Percentiles rank a stretch among this genome's conserved stretches.
Conservation (phyloP, 2,329 filamentous ascomycete genomes). For the Aspergillus sclerotialis region DNA sequence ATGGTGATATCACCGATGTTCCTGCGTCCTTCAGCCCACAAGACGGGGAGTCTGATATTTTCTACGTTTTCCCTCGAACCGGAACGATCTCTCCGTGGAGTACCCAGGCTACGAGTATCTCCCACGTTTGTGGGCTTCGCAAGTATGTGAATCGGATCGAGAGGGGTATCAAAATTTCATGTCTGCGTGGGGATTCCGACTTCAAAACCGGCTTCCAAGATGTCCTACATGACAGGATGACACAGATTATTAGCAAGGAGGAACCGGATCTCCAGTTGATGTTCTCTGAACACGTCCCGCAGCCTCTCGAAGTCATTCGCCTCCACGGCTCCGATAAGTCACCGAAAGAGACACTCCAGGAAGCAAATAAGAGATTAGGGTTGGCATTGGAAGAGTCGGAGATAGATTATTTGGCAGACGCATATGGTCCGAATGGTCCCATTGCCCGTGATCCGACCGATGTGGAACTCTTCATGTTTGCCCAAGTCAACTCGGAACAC, state of each 20-base stretch:
- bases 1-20: conserved; percentile 50
- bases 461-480: conserved; percentile 98
- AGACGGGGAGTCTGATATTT: conserved; percentile 48
- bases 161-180: conserved; percentile 69
- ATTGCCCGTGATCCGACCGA: conserved; percentile 65
- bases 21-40: conserved; percentile 36
- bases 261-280: conserved; percentile 66
- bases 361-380: conserved; percentile 77
- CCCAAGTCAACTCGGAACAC: conserved; percentile 97
- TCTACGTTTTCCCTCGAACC: conserved; percentile 73
- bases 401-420: conserved; percentile 88
- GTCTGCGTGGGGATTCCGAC: conserved; percentile 52
- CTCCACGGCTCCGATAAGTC: conserved; percentile 59
- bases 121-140: conserved; percentile 79
- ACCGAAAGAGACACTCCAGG: conserved; percentile 65
- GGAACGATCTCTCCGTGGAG: conserved; percentile 91
- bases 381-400: conserved; percentile 82
- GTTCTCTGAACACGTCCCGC: conserved; percentile 64
- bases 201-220: conserved; percentile 54
- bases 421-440: conserved; percentile 59
- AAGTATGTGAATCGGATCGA: conserved; percentile 71
- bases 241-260: conserved; percentile 64
- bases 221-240: conserved; percentile 88
- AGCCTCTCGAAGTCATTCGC: conserved; percentile 66
- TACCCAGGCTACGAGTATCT: conserved; percentile 90